Conservation (phyloP, 805 yeast species). For the Starmera quercuum region DNA sequence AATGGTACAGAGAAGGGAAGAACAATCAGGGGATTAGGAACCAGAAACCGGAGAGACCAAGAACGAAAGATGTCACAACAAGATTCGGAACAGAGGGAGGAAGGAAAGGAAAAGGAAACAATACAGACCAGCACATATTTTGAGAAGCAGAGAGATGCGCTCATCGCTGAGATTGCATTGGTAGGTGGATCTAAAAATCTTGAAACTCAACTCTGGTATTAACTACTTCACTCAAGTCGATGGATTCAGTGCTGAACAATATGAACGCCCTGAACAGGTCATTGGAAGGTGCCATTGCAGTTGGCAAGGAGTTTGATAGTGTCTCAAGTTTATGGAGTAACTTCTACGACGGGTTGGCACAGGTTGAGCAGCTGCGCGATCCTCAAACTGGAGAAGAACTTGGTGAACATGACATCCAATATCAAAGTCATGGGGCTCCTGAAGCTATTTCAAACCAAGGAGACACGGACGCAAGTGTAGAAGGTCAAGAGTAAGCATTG, state of each 20-base stretch:
- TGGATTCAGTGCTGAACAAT: constrained; percentile 60
- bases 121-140: constrained; percentile 28
- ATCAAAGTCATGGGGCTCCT: neutral
- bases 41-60: too few relatives aligned
- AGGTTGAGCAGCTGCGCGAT: constrained; percentile 15
- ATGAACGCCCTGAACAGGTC: constrained; percentile 61
- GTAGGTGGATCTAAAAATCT: constrained; percentile 8
- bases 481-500: neutral
- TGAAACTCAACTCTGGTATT: neutral
- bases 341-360: constrained; percentile 48
- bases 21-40: too few relatives aligned
- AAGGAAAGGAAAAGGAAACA: neutral
- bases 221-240: constrained; percentile 20
- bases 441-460: neutral
- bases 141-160: constrained; percentile 50
- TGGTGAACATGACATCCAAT: neutral
- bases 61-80: too few relatives aligned
- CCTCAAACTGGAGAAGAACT: constrained; percentile 1
- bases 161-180: constrained; percentile 47
- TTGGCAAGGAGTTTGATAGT: constrained; percentile 69
- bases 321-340: constrained; percentile 65
- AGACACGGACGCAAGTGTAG: neutral
- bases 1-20: too few relatives aligned
- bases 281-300: constrained; percentile 57
- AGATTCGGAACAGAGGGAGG: neutral